These are phyloP conservation scores for Aspergillus intermedius DNA, from an alignment of 2,329 filamentous ascomycete genomes.

Conservation along the genomic window DNA sequence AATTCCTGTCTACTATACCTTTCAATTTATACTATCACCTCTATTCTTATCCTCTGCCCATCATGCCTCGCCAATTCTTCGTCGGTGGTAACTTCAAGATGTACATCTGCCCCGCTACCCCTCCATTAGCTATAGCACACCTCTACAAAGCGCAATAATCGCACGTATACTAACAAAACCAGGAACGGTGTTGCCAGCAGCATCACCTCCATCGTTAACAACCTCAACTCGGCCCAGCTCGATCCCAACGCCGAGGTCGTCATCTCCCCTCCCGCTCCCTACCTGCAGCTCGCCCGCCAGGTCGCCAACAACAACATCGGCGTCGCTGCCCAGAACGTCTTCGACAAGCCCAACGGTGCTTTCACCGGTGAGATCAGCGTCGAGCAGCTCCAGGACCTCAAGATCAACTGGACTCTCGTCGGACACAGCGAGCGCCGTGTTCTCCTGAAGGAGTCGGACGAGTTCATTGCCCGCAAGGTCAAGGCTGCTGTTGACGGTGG, in stretches of 20 bases:
- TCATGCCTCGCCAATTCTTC: slow-evolving; percentile 92
- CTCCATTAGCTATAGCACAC: slow-evolving; percentile 8
- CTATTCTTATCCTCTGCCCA: slow-evolving; percentile 35
- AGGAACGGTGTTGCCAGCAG: slow-evolving; percentile 91
- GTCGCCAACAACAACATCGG: slow-evolving; percentile 68
- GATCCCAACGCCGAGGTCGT: slow-evolving; percentile 69
- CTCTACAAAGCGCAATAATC: no score
- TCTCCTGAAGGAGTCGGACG: slow-evolving; percentile 78
- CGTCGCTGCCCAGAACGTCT: slow-evolving; percentile 94
- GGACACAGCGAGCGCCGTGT: slow-evolving; percentile 94
- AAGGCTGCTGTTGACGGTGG: slow-evolving; percentile 85
- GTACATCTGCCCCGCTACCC: slow-evolving; percentile 47
- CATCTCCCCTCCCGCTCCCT: slow-evolving; percentile 82
- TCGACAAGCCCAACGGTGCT: slow-evolving; percentile 91
- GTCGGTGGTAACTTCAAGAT: slow-evolving; percentile 99
- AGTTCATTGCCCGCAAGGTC: slow-evolving; percentile 85
- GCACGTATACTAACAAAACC: slow-evolving; percentile 1
- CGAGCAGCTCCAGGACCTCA: slow-evolving; percentile 79
- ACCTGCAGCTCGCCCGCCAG: slow-evolving; percentile 81
- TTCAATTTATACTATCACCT: neutral
- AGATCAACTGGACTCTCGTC: slow-evolving; percentile 82
- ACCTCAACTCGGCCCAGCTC: slow-evolving; percentile 79
- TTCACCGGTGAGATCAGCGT: slow-evolving; percentile 97
- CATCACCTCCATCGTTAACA: slow-evolving; percentile 83
- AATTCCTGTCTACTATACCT: neutral